A percentile compares a stretch with the other conserved stretches of the same genome.
Evolutionary conservation across 306 rosid genomes (phyloP).

Genomic region (cucumber (Cucumis sativus)): Cucumber_9930_V3 NC_026659.2:31590501-31591000

Average conservation of each 20-base stretch:
- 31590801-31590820: background rate
- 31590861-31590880: background rate
- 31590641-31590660: background rate
- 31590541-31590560: background rate
- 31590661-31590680: slow-evolving; percentile 8
- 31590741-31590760: background rate
- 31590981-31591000: background rate
- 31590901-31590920: background rate
- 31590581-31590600: too few species aligned
- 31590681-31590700: background rate
- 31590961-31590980: background rate
- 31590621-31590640: background rate
- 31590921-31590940: background rate
- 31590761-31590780: background rate
- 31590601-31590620: too few species aligned
- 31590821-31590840: background rate
- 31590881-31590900: background rate
- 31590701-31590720: slow-evolving; percentile 2
- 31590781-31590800: slow-evolving; percentile 2
- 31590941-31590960: background rate
- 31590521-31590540: background rate
- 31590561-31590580: background rate
- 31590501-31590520: background rate
- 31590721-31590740: background rate
- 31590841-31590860: slow-evolving; percentile 11